These are phyloP conservation scores for Fusarium udum DNA, from an alignment of 2,329 filamentous ascomycete genomes.

Conservation along the genomic window DNA sequence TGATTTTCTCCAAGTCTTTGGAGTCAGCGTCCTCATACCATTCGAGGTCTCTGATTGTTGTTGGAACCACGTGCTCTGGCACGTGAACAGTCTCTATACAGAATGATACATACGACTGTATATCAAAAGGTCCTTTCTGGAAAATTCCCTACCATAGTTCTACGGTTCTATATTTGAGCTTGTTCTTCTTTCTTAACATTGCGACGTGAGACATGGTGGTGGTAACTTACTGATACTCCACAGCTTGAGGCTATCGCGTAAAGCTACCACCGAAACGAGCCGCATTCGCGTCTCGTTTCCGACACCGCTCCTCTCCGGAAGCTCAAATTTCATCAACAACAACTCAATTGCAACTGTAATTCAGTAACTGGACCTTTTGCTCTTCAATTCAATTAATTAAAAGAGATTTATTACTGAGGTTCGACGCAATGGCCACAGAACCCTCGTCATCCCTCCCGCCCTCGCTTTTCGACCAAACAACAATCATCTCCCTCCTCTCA, in stretches of 20 bases:
- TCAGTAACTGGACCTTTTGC: background rate
- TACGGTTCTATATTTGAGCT: background rate
- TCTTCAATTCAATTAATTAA: background rate
- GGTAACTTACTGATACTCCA: background rate
- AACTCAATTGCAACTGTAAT: background rate
- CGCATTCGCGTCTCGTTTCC: background rate
- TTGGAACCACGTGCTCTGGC: background rate
- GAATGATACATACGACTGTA: background rate
- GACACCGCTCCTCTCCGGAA: constrained; percentile 16
- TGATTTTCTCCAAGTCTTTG: background rate
- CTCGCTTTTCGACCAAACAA: constrained; percentile 68
- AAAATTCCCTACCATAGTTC: background rate
- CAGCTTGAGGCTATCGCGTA: background rate
- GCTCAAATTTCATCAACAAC: background rate
- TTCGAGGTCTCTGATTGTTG: background rate
- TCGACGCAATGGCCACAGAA: constrained; percentile 20
- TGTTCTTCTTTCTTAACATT: background rate
- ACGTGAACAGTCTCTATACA: background rate
- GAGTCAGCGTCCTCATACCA: background rate
- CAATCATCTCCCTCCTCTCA: constrained; percentile 65
- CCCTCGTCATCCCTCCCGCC: constrained; percentile 54
- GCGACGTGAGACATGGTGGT: background rate
- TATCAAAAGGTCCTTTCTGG: background rate
- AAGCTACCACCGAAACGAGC: background rate
- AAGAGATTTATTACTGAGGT: background rate